Conservation (phyloP, 495 filamentous ascomycete genomes). For the Hypomontagnella monticulosa region DNA sequence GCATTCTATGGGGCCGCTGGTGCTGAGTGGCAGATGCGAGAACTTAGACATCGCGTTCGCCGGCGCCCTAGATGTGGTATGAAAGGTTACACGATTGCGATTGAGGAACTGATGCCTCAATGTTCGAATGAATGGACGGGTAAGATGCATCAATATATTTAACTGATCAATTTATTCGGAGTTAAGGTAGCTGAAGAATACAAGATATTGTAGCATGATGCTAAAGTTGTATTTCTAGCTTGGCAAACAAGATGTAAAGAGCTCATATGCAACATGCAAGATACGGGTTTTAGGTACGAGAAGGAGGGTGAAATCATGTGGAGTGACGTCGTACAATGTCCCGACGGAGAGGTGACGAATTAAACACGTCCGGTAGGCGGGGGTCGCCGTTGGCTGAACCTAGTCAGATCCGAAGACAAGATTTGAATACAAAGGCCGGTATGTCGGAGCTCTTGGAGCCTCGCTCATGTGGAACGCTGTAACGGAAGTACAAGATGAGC, state of each 20-base stretch:
- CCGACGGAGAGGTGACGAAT: constrained; percentile 22
- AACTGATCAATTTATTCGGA: background rate
- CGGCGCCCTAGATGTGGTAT: constrained; percentile 37
- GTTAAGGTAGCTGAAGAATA: background rate
- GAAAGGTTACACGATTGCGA: constrained; percentile 24
- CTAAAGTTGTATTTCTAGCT: background rate
- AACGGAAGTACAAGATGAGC: constrained; percentile 49
- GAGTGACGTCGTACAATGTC: constrained; percentile 34
- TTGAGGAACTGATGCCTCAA: constrained; percentile 26
- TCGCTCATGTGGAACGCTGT: constrained; percentile 53
- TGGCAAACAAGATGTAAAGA: constrained; percentile 4
- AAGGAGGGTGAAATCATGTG: constrained; percentile 6
- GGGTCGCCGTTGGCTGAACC: constrained; percentile 20
- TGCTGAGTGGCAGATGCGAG: constrained; percentile 68
- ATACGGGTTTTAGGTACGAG: constrained; percentile 18
- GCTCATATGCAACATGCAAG: constrained; percentile 28
- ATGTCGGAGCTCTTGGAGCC: constrained; percentile 67
- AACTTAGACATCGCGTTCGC: constrained; percentile 57
- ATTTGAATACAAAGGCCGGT: constrained; percentile 17
- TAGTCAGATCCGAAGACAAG: constrained; percentile 23
- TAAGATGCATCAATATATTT: constrained; percentile 36
- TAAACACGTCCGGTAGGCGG: constrained; percentile 11
- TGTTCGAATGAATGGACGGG: constrained; percentile 30
- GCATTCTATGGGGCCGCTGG: constrained; percentile 70
- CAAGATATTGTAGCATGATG: background rate